Evolutionary conservation across 805 yeast species (phyloP).

Genomic region (Candida koratica): DNA sequence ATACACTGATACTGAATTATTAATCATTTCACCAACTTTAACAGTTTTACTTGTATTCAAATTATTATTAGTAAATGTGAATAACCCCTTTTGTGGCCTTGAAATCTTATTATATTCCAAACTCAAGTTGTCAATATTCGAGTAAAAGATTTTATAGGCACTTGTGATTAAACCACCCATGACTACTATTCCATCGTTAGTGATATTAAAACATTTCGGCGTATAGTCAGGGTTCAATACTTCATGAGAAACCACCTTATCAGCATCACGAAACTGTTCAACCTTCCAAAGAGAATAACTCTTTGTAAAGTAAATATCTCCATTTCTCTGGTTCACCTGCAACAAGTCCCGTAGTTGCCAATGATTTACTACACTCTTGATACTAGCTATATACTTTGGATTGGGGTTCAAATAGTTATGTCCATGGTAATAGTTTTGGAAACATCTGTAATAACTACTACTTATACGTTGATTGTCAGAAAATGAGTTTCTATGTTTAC

Average conservation of each 20-base stretch:
- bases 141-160: constrained; percentile 24
- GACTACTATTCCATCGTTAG: constrained; percentile 46
- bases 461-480: background rate
- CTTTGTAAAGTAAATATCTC: constrained; percentile 54
- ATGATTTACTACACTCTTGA: constrained; percentile 42
- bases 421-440: constrained; percentile 42
- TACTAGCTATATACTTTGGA: constrained; percentile 31
- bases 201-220: constrained; percentile 65
- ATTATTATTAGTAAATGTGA: constrained; percentile 52
- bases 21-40: constrained; percentile 75
- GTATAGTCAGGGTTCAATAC: constrained; percentile 54
- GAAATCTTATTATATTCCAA: constrained; percentile 6
- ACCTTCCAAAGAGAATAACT: constrained; percentile 47
- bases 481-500: constrained; percentile 7
- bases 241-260: constrained; percentile 19
- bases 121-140: constrained; percentile 20
- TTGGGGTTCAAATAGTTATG: constrained; percentile 34
- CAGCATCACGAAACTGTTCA: constrained; percentile 32
- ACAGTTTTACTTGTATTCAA: constrained; percentile 47
- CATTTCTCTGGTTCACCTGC: constrained; percentile 40
- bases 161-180: constrained; percentile 49
- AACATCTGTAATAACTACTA: constrained; percentile 22
- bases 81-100: constrained; percentile 53
- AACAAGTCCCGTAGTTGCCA: constrained; percentile 84
- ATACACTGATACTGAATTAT: constrained; percentile 67